Conservation (phyloP, 371 early-diverging fungal genomes). For the Zopfochytrium polystomum region DNA sequence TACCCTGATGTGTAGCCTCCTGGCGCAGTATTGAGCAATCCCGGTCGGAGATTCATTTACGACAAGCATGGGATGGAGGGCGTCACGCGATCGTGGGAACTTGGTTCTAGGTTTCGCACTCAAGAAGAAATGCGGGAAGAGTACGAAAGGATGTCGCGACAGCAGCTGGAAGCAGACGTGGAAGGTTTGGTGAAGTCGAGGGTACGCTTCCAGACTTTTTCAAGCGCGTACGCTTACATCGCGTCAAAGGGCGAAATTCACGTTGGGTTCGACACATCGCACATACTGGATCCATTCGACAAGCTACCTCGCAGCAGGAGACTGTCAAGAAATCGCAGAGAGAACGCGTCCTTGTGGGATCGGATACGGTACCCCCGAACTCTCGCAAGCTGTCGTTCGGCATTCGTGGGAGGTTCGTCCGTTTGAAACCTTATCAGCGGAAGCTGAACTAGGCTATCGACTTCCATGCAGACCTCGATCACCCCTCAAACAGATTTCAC, state of each 20-base stretch:
- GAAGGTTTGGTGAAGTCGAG: constrained; percentile 75
- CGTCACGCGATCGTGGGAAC: constrained; percentile 66
- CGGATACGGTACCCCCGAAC: constrained; percentile 53
- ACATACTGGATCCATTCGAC: constrained; percentile 36
- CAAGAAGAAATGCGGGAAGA: constrained; percentile 86
- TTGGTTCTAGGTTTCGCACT: constrained; percentile 73
- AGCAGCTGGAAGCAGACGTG: constrained; percentile 70
- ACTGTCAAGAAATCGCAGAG: too few relatives aligned
- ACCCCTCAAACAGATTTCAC: constrained; percentile 62
- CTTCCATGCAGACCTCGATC: constrained; percentile 62
- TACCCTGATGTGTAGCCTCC: not conserved
- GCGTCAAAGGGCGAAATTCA: constrained; percentile 55
- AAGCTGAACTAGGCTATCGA: too few relatives aligned
- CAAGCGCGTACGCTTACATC: too few relatives aligned
- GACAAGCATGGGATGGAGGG: constrained; percentile 91
- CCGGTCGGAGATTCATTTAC: constrained; percentile 78
- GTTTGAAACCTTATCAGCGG: too few relatives aligned
- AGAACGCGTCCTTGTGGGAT: constrained; percentile 39
- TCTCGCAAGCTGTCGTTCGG: constrained; percentile 70
- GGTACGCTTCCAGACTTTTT: too few relatives aligned
- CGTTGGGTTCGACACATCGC: constrained; percentile 42
- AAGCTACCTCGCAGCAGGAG: too few relatives aligned
- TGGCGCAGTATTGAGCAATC: constrained; percentile 73
- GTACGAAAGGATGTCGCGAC: constrained; percentile 70
- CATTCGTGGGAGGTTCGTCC: constrained; percentile 78